Conservation (phyloP, 1,139 yeast species). For the Spathaspora sp. region DNA sequence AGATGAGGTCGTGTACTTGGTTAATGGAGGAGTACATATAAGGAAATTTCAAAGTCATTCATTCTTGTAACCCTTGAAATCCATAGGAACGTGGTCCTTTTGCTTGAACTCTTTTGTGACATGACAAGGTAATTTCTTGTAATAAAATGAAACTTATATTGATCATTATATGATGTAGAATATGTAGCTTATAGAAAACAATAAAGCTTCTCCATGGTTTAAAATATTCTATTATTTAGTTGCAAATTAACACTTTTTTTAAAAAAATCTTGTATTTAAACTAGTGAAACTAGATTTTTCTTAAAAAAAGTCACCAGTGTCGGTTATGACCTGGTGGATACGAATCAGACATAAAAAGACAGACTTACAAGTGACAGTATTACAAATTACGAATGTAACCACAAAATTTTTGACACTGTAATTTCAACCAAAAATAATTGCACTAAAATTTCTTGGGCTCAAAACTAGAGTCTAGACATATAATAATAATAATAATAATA, state of each 20-base stretch:
- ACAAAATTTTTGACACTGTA: not conserved
- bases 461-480: not conserved
- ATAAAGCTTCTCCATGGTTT: not conserved
- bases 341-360: not conserved
- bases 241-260: not conserved
- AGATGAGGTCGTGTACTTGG: conserved; percentile 1
- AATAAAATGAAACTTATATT: not conserved
- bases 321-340: no score
- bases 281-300: not conserved
- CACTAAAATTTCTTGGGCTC: not conserved
- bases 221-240: not conserved
- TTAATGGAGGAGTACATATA: not conserved
- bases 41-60: not conserved
- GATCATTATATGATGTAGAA: not conserved
- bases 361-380: not conserved
- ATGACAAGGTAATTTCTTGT: not conserved
- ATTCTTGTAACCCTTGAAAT: not conserved
- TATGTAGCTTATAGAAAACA: not conserved
- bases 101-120: not conserved
- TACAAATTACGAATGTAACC: not conserved
- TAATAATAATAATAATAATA: no score
- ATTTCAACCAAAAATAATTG: not conserved
- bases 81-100: not conserved
- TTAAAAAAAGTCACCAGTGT: not conserved
- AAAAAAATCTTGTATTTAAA: not conserved